A percentile compares a stretch with the other conserved stretches of the same genome.
These are phyloP conservation scores for Papiliotrema fonsecae DNA, from an alignment of 1,284 basidiomycete species.

Conservation along the genomic window DNA sequence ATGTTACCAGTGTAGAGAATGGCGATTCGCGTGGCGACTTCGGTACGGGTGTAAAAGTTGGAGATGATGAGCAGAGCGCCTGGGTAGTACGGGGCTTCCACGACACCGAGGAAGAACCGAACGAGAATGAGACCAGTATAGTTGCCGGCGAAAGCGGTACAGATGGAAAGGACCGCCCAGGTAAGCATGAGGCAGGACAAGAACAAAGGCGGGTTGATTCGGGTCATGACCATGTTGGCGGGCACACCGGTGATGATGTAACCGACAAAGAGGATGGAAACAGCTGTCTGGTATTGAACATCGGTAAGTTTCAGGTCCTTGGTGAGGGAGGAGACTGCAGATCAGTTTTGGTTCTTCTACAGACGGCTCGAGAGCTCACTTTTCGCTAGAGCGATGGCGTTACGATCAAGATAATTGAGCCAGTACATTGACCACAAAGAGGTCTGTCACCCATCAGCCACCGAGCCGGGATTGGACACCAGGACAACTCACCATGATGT, in stretches of 20 bases:
- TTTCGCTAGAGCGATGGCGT: conserved; percentile 15
- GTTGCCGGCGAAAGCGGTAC: conserved; percentile 11
- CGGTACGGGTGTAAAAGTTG: conserved; percentile 18
- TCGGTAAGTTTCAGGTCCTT: conserved; percentile 32
- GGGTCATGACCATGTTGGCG: conserved; percentile 30
- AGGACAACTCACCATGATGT: conserved; percentile 12
- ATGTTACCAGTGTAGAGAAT: conserved; percentile 19
- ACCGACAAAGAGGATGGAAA: conserved; percentile 43
- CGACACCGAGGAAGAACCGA: conserved; percentile 21
- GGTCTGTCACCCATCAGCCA: background rate
- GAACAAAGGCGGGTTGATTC: conserved; percentile 22
- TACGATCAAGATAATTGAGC: conserved; percentile 16
- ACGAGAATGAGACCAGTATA: conserved; percentile 17
- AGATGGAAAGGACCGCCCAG: conserved; percentile 14
- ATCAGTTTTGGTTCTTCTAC: background rate
- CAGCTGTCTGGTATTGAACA: conserved; percentile 31
- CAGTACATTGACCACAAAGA: conserved; percentile 24
- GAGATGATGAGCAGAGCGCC: conserved; percentile 18
- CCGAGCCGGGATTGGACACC: background rate
- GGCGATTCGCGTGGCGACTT: conserved; percentile 15
- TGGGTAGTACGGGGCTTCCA: conserved; percentile 31
- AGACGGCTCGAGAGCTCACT: background rate
- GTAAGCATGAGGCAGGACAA: conserved; percentile 11
- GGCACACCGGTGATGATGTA: conserved; percentile 34
- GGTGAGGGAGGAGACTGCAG: conserved; percentile 4